Conservation (phyloP, 495 filamentous ascomycete genomes). For the Xylaria telfairii region DNA sequence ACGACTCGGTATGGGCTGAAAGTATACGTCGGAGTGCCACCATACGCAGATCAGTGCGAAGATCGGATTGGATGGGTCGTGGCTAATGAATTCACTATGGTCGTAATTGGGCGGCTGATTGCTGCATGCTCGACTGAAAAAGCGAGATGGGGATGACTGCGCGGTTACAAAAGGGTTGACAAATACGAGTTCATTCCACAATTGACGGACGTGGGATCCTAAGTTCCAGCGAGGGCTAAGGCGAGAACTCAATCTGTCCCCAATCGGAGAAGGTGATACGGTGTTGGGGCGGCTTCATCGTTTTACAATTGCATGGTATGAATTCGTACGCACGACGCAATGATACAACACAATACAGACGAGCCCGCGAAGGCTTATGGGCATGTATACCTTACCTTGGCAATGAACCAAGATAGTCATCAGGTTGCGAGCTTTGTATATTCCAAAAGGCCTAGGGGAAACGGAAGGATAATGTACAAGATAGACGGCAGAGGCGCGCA, state of each 20-base stretch:
- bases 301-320: background rate
- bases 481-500: background rate
- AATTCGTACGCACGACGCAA: background rate
- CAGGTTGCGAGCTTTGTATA: constrained; percentile 2
- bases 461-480: background rate
- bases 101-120: background rate
- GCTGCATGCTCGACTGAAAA: background rate
- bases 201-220: background rate
- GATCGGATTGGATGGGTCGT: constrained; percentile 35
- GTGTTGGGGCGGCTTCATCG: constrained; percentile 8
- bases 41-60: constrained; percentile 60
- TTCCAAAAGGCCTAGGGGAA: background rate
- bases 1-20: constrained; percentile 89
- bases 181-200: background rate
- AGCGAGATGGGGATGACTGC: background rate
- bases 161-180: background rate
- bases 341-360: background rate
- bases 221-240: background rate
- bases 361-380: background rate
- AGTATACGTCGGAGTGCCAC: constrained; percentile 91
- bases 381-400: background rate
- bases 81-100: constrained; percentile 19
- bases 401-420: background rate
- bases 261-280: background rate
- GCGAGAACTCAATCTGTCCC: background rate